Conservation (phyloP, 306 rosid genomes). For the Morella rubra region DNA sequence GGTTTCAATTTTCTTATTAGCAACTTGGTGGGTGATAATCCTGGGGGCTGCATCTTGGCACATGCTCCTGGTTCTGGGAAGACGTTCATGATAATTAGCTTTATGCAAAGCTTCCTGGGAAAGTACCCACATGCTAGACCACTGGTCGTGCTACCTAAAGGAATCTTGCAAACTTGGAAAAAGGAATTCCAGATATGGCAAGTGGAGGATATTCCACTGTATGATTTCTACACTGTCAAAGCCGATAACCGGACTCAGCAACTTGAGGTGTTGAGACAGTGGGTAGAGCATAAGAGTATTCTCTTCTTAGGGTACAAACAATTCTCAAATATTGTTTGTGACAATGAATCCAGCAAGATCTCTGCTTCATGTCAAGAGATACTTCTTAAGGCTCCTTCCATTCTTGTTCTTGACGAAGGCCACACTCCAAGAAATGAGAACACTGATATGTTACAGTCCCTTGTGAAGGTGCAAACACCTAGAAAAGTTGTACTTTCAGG, state of each 20-base stretch:
- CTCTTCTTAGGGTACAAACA: conserved; percentile 93
- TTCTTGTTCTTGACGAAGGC: conserved; percentile 94
- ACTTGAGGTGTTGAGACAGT: conserved; percentile 64
- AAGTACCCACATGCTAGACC: conserved; percentile 88
- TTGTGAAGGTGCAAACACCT: conserved; percentile 72
- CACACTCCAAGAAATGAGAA: conserved; percentile 90
- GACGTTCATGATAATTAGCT: conserved; percentile 95
- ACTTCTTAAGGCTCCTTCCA: conserved; percentile 66
- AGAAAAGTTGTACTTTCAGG: conserved; percentile 93
- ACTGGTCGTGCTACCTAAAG: conserved; percentile 91
- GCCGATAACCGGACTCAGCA: conserved; percentile 79
- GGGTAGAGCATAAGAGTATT: conserved; percentile 73
- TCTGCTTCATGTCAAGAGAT: conserved; percentile 63
- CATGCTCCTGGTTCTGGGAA: conserved; percentile 99
- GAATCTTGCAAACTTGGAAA: conserved; percentile 89
- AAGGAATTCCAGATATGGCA: conserved; percentile 90
- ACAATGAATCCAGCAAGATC: conserved; percentile 33
- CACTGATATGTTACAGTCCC: conserved; percentile 79
- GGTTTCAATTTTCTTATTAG: conserved; percentile 89
- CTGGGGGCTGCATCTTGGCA: conserved; percentile 95
- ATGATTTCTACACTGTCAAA: conserved; percentile 69
- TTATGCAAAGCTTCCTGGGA: conserved; percentile 91
- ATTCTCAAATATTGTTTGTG: conserved; percentile 75
- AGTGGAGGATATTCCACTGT: conserved; percentile 80
- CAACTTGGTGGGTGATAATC: conserved; percentile 75